Evolutionary conservation across 352 stramenopile genomes (phyloP).

Genomic region (Globisporangium recalcitrans): DNA sequence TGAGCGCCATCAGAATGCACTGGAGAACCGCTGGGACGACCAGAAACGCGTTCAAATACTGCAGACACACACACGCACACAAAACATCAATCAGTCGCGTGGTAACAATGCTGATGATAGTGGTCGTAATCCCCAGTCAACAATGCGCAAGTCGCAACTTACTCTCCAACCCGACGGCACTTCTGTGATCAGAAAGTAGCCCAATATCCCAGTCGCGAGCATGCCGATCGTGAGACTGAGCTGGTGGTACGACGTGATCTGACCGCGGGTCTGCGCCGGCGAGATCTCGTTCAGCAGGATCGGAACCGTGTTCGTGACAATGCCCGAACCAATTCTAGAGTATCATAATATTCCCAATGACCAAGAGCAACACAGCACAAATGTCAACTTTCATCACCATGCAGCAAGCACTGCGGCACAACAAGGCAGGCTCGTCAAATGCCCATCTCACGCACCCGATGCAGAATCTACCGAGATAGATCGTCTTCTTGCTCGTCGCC

Average conservation of each 20-base stretch:
- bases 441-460: slow-evolving; percentile 27
- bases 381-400: not conserved
- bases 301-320: slow-evolving; percentile 80
- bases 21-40: slow-evolving; percentile 60
- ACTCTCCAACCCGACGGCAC: slow-evolving; percentile 81
- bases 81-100: not conserved
- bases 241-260: slow-evolving; percentile 87
- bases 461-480: slow-evolving; percentile 57
- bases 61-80: not conserved
- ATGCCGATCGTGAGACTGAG: slow-evolving; percentile 87
- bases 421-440: too few relatives aligned
- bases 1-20: slow-evolving; percentile 42
- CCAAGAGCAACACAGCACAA: not conserved
- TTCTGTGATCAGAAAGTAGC: slow-evolving; percentile 69
- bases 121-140: too few relatives aligned
- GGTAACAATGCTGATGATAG: too few relatives aligned
- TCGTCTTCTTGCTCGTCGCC: slow-evolving; percentile 46
- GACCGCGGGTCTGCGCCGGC: slow-evolving; percentile 43
- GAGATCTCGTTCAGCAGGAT: slow-evolving; percentile 85
- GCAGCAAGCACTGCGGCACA: too few relatives aligned
- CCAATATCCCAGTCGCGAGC: slow-evolving; percentile 65
- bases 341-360: not conserved
- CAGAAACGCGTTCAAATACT: slow-evolving; percentile 72
- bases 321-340: slow-evolving; percentile 46
- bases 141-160: too few relatives aligned